Evolutionary conservation across 2,329 filamentous ascomycete genomes (phyloP), one percentile per base, ranked within the genome.

Genomic region (Reticulascus tulasneorum): DNA sequence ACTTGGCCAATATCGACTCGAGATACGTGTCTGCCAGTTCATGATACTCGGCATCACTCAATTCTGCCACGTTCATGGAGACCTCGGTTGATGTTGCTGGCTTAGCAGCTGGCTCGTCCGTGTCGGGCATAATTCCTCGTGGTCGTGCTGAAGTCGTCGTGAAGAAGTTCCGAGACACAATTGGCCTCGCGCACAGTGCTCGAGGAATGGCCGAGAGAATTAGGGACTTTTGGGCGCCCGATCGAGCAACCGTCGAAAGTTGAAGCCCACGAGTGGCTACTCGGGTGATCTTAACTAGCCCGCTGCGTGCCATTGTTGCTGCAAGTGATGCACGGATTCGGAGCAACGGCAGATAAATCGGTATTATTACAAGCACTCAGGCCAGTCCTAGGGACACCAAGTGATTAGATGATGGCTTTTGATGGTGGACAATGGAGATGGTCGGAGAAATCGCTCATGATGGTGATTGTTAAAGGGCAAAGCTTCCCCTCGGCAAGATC

Each of bases 21-120:
- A 97, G 72, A 59, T 86, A 94, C 32, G 72, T 60, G 54, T 96
- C 86, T 19, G 89, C 79, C 20, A 86, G 69, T 38, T 84, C 73
- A 55, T 94, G 82, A 59, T 94, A 97, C 53, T 88, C 68, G 18
- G 71, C 66, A 4, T 83, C 77, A 3, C 77, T 75, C 44, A 96
- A 69, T 31, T 84, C 71, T 3, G 82, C 79, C 1, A 84, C 58
- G 37, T 23, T 50, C 35, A 25, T 47, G 58, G 50, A 40, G 73
- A 68, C 16, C 60, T 63, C 33, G 49, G 67, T 57, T 45, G 58
- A 33, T 45, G 59, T 47, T 30, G 63, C 56, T 42, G 71, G 49
- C 46, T 71, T 67, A 25, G 63, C 54, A 28, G 59, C 47, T 9
- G 79, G 77, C 39, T 79, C 62, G 25, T 70, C 61, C 6, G 75